Evolutionary conservation across 2,329 filamentous ascomycete species (phyloP).

Genomic region (Aureobasidium musti): DNA sequence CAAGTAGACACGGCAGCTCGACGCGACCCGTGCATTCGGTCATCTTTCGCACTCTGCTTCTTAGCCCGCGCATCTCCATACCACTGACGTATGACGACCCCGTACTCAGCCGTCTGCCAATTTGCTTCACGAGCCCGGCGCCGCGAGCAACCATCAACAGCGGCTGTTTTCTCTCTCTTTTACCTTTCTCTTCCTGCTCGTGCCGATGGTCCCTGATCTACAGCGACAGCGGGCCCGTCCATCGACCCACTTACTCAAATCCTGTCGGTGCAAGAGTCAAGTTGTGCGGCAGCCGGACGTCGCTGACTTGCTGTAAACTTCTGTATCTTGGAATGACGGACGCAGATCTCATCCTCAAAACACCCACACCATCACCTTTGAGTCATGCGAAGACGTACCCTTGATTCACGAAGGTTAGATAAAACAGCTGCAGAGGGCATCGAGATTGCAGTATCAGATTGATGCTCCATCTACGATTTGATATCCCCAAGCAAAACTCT

Average conservation of each 20-base stretch:
- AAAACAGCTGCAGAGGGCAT: neutral
- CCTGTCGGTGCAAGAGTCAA: neutral
- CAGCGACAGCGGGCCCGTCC: constrained; percentile 5
- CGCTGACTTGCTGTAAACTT: neutral
- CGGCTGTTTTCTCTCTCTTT: neutral
- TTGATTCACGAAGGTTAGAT: constrained; percentile 14
- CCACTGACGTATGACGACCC: neutral
- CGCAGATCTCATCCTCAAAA: neutral
- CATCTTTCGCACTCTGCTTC: constrained; percentile 2
- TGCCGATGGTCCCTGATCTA: constrained; percentile 19
- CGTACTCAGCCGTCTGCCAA: neutral
- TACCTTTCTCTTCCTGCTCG: neutral
- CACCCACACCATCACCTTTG: neutral
- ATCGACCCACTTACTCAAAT: neutral
- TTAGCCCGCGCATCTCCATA: neutral
- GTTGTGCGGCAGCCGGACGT: neutral
- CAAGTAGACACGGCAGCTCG: neutral
- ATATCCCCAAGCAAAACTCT: neutral
- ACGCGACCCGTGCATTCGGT: neutral
- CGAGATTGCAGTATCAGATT: constrained; percentile 11
- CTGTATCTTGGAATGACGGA: neutral
- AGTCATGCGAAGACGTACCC: neutral
- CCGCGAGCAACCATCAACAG: neutral
- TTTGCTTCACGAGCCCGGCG: neutral
- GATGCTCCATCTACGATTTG: neutral